Percentiles rank a stretch among this genome's conserved stretches.
Evolutionary conservation across 1,284 basidiomycete genomes (phyloP).

Genomic region (Pseudozyma flocculosa): DNA sequence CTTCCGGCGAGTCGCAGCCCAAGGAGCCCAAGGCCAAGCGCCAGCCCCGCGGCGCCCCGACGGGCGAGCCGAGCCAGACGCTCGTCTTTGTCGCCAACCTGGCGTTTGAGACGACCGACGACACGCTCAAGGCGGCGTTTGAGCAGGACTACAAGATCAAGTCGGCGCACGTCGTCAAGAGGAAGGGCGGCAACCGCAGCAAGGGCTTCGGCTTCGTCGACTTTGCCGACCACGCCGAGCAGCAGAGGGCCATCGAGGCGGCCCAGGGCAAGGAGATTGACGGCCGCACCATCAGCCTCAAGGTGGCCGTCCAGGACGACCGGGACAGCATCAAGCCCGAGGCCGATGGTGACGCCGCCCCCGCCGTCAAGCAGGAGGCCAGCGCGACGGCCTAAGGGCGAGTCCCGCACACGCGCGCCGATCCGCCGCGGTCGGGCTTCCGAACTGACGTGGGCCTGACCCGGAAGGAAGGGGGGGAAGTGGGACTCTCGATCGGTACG

Average conservation of each 20-base stretch:
- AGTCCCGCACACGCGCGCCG: no score
- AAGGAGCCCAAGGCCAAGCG: conserved; percentile 30
- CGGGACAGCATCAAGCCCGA: not conserved
- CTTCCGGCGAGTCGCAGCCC: conserved; percentile 12
- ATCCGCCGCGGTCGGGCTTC: no score
- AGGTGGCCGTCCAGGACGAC: conserved; percentile 40
- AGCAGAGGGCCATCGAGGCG: conserved; percentile 42
- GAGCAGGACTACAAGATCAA: conserved; percentile 32
- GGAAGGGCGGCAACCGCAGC: conserved; percentile 29
- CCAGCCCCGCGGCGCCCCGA: conserved; percentile 30
- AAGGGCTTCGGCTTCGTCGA: conserved; percentile 55
- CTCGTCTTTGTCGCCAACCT: conserved; percentile 54
- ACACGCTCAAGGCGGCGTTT: conserved; percentile 44
- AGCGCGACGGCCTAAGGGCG: no score
- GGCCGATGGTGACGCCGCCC: no score
- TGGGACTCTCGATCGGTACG: no score
- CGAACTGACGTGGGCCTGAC: no score
- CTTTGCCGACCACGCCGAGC: conserved; percentile 38
- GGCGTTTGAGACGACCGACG: conserved; percentile 45
- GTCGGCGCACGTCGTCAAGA: conserved; percentile 47
- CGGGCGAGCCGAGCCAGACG: conserved; percentile 48
- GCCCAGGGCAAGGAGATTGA: conserved; percentile 38
- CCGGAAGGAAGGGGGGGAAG: no score
- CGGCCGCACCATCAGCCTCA: conserved; percentile 37
- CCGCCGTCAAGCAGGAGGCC: no score